A percentile compares a stretch with the other conserved stretches of the same genome.
phyloP scores from a whole-genome alignment of 2,329 filamentous ascomycete species.

The Chrysosporium queenslandicum region DNA sequence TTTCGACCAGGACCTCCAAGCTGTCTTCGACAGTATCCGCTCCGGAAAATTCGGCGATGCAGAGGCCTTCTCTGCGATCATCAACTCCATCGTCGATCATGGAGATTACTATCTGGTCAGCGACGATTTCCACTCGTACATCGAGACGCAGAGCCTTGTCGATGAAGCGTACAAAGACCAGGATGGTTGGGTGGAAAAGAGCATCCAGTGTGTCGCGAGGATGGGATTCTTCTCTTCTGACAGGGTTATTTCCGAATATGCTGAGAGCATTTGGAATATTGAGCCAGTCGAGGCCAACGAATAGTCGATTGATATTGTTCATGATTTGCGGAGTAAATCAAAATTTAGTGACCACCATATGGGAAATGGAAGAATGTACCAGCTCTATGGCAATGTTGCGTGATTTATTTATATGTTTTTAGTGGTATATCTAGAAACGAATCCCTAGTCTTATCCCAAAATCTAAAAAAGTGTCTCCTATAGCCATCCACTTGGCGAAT shows the following conservation, averaged over 20 bases:
- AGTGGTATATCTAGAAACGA: no score
- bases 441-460: no score
- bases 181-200: slow-evolving; percentile 86
- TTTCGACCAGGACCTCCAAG: slow-evolving; percentile 64
- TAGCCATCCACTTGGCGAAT: no score
- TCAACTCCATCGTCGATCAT: slow-evolving; percentile 78
- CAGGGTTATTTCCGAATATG: slow-evolving; percentile 93
- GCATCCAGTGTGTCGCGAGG: slow-evolving; percentile 72
- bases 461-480: no score
- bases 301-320: no score
- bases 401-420: no score
- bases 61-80: slow-evolving; percentile 67
- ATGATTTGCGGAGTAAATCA: no score
- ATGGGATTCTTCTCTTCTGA: slow-evolving; percentile 99
- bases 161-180: slow-evolving; percentile 87
- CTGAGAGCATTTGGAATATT: slow-evolving; percentile 93
- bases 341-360: no score
- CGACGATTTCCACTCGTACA: slow-evolving; percentile 92
- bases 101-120: slow-evolving; percentile 97
- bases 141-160: slow-evolving; percentile 80
- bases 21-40: slow-evolving; percentile 77
- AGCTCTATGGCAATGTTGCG: no score
- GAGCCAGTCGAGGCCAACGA: slow-evolving; percentile 55
- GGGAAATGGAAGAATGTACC: no score
- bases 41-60: slow-evolving; percentile 70